Conservation (phyloP, 768 basidiomycete species). For the Leucosporidium creatinivorum region DNA sequence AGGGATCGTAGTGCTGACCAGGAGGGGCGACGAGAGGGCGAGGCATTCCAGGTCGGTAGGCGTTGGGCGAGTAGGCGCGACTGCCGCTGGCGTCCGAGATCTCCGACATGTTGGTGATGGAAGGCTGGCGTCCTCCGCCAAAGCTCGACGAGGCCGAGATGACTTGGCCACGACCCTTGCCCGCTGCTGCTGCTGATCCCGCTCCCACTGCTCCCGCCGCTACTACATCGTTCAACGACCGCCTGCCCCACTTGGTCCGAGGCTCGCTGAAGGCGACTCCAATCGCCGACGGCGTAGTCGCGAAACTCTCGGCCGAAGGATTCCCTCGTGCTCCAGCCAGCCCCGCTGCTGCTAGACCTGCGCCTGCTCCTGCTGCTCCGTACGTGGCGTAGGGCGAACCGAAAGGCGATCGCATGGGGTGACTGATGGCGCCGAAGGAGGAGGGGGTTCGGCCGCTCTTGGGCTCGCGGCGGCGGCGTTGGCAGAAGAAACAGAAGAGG, state of each 20-base stretch:
- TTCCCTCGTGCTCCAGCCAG: no score
- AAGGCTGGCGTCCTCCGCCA: slow-evolving; percentile 16
- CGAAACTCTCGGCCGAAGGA: not conserved
- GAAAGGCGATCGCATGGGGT: slow-evolving; percentile 6
- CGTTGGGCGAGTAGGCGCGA: slow-evolving; percentile 23
- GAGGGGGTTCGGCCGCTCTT: not conserved
- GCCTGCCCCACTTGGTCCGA: slow-evolving; percentile 20
- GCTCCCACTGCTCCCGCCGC: slow-evolving; percentile 18
- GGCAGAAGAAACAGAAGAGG: slow-evolving; percentile 3
- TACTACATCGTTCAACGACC: slow-evolving; percentile 19
- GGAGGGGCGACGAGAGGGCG: slow-evolving; percentile 19
- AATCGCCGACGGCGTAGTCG: slow-evolving; percentile 24
- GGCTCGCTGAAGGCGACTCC: slow-evolving; percentile 30
- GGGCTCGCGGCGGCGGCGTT: slow-evolving; percentile 5
- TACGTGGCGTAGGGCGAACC: not conserved
- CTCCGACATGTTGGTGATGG: slow-evolving; percentile 9
- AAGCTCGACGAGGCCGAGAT: slow-evolving; percentile 2
- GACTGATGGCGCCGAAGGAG: not conserved
- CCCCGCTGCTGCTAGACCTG: no score
- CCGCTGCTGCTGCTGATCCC: not conserved
- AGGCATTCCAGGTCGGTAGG: slow-evolving; percentile 20
- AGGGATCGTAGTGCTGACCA: slow-evolving; percentile 14
- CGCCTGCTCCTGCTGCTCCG: no score
- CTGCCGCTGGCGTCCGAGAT: slow-evolving; percentile 14
- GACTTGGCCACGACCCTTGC: not conserved